Evolutionary conservation across 805 yeast genomes (phyloP).

Genomic region (Groenewaldozyma tartarivorans): DNA sequence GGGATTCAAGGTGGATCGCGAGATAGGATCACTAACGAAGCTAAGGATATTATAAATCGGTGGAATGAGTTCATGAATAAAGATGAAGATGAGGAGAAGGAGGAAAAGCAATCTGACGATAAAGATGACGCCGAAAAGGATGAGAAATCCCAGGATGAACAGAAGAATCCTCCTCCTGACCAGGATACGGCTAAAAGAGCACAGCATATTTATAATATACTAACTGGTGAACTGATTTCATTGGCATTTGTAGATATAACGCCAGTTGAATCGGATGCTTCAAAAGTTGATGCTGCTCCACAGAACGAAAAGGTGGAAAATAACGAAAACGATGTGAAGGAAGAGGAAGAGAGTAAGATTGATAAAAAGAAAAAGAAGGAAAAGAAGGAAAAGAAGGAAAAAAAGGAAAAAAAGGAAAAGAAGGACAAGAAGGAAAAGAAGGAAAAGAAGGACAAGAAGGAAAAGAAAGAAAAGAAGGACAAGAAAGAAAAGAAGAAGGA

Average conservation of each 20-base stretch:
- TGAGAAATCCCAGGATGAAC: constrained; percentile 25
- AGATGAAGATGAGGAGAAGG: constrained; percentile 11
- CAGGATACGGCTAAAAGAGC: constrained; percentile 19
- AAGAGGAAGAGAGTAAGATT: constrained; percentile 5
- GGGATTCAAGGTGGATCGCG: constrained; percentile 67
- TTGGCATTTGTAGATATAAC: no score
- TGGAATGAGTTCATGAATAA: constrained; percentile 45
- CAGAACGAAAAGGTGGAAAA: constrained; percentile 11
- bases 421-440: constrained; percentile 3
- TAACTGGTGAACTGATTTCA: no score
- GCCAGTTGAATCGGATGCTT: no score
- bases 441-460: not conserved
- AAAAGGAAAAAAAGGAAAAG: constrained; percentile 2
- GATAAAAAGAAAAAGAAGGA: constrained; percentile 4
- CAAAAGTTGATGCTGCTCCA: no score
- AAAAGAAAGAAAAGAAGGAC: no score
- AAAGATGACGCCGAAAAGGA: constrained; percentile 24
- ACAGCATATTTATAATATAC: constrained; percentile 8
- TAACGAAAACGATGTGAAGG: constrained; percentile 10
- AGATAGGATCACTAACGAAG: constrained; percentile 42
- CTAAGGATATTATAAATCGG: constrained; percentile 35
- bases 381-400: not conserved
- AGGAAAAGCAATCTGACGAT: constrained; percentile 10
- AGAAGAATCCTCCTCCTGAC: constrained; percentile 13
- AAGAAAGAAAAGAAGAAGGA: no score